These are phyloP conservation scores for Herpetospermum pedunculosum DNA, from an alignment of 306 rosid species.

Conservation along the genomic window DNA sequence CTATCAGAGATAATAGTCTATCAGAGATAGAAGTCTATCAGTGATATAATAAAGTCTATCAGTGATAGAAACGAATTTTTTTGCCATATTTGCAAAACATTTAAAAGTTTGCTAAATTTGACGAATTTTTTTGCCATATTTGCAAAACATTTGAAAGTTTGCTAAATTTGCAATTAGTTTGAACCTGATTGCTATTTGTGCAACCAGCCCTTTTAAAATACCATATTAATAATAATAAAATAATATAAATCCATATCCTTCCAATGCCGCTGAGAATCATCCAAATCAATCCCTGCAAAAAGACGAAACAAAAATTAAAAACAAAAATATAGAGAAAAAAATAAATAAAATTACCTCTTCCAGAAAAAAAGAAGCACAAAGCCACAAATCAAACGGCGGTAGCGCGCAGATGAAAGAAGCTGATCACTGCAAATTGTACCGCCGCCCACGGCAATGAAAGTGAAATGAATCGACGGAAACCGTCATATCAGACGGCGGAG, in stretches of 20 bases:
- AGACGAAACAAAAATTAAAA: neutral
- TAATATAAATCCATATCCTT: neutral
- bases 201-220: too few relatives aligned
- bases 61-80: too few relatives aligned
- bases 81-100: too few relatives aligned
- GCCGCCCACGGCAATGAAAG: neutral
- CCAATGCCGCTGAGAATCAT: neutral
- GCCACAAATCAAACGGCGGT: neutral
- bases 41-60: too few relatives aligned
- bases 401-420: neutral
- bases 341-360: neutral
- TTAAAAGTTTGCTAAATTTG: too few relatives aligned
- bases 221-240: too few relatives aligned
- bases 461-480: neutral
- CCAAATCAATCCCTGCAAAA: neutral
- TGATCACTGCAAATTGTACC: neutral
- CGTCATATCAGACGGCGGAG: neutral
- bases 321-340: neutral
- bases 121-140: too few relatives aligned
- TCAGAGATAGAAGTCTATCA: too few relatives aligned
- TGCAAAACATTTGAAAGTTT: too few relatives aligned
- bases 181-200: too few relatives aligned
- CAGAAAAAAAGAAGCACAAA: neutral
- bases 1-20: too few relatives aligned
- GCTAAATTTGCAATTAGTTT: too few relatives aligned